Evolutionary conservation across 1,284 basidiomycete genomes (phyloP).

Genomic region (Acaromyces ingoldii): DNA sequence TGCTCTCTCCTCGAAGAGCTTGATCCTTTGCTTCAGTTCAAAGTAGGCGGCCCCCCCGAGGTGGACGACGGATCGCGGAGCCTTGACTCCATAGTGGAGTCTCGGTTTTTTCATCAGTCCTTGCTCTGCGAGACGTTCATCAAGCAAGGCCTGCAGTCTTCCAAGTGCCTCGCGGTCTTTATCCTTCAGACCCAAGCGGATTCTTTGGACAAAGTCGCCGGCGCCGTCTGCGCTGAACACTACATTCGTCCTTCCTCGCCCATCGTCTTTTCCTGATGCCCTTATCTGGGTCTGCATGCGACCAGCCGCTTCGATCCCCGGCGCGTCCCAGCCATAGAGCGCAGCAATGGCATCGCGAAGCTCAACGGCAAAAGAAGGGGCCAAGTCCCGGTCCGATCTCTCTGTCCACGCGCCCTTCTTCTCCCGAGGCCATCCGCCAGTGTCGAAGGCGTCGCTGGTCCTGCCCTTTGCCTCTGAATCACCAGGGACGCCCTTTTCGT

Average conservation of each 20-base stretch:
- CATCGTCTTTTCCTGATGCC: neutral
- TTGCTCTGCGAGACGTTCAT: too few relatives aligned
- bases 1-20: neutral
- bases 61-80: conserved; percentile 2
- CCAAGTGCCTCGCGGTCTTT: neutral
- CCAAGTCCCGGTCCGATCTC: neutral
- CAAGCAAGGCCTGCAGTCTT: too few relatives aligned
- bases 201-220: neutral
- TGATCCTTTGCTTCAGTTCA: neutral
- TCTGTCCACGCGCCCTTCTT: conserved; percentile 1
- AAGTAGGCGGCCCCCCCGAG: neutral
- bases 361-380: neutral
- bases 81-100: neutral
- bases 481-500: neutral
- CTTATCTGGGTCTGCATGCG: neutral
- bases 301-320: neutral
- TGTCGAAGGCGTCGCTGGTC: neutral
- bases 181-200: too few relatives aligned
- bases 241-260: neutral
- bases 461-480: neutral
- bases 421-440: conserved; percentile 3
- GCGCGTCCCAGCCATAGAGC: neutral
- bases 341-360: neutral
- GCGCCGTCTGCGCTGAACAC: neutral
- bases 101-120: too few relatives aligned